phyloP scores from a whole-genome alignment of 2,329 filamentous ascomycete genomes.

The Neonectria magnoliae region DNA sequence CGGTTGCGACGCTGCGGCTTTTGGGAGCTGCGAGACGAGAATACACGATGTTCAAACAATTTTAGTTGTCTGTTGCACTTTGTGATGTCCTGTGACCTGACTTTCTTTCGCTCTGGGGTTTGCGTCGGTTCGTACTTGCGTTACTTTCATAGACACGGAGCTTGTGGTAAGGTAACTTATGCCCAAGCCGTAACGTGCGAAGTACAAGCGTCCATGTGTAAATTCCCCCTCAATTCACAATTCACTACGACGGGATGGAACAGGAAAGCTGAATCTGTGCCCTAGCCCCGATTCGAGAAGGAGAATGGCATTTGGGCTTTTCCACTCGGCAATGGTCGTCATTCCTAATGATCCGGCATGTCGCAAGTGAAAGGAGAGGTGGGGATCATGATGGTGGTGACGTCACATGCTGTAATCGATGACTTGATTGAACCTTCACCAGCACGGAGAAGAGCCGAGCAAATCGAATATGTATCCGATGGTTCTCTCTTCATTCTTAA shows the following conservation, averaged over 20 bases:
- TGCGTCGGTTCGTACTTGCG: background rate
- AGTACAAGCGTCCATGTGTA: background rate
- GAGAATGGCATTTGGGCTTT: background rate
- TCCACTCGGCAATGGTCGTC: background rate
- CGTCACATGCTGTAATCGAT: constrained; percentile 18
- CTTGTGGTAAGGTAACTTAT: background rate
- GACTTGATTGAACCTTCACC: background rate
- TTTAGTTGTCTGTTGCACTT: background rate
- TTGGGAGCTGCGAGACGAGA: constrained; percentile 47
- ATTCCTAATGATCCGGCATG: constrained; percentile 7
- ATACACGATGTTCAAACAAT: constrained; percentile 50
- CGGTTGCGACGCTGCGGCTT: constrained; percentile 46
- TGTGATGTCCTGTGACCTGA: constrained; percentile 1
- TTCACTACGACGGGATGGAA: background rate
- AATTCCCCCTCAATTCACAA: background rate
- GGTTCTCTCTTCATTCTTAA: background rate
- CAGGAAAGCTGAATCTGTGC: background rate
- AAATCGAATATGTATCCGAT: background rate
- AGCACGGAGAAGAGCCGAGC: background rate
- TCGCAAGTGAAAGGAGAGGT: constrained; percentile 2
- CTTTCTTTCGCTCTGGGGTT: background rate
- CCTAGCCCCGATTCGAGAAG: background rate
- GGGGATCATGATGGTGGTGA: constrained; percentile 20
- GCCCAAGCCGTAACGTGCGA: background rate
- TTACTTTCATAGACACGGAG: background rate